Base-by-base conservation (phyloP, 208 protist genomes). In the Trypanosoma avium region DNA sequence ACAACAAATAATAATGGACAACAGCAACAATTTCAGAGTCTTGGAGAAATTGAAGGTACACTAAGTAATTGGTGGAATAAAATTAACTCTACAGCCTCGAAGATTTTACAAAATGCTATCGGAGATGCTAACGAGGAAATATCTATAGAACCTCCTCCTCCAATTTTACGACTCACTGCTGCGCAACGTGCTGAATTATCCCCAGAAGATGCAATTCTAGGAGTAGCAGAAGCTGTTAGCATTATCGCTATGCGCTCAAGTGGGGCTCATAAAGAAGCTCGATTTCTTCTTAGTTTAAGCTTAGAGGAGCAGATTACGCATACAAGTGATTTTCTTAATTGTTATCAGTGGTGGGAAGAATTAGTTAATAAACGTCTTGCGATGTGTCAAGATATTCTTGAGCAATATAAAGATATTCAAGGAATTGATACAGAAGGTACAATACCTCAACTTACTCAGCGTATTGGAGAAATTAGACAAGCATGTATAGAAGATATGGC, bases 231-330 rank as follows among this genome's bases (percentile, higher is more conserved):
- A 26, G 80, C 77, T 10, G 64, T 91, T 3, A 57, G 61, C 24
- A 54, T 80, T 40, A 75, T 80, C 0, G 35, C 48, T 27, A 27
- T 54, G 2, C 69, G 65, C 10, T 75, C 75, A 5, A 33, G 65
- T 17, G 46, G 73, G 9, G 74, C 71, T 0, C 71, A 84, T 4
- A 47, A 74, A 19, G 79, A 87, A 55, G 84, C 79, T 0, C 32
- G 57, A 26, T 91, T 86, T 49, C 71, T 91, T 19, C 67, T 91
- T 27, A 56, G 55, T 38, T 63, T 91, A 24, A 79, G 73, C 43
- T 62, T 88, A 24, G 84, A 91, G 67, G 84, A 90, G 56, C 70
- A 86, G 52, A 84, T 90, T 21, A 32, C 80, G 0, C 79, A 84
- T 60, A 82, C 75, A 3, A 72, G 57, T 35, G 81, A 91, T 58